phyloP scores from a whole-genome alignment of 495 filamentous ascomycete genomes.

The Daldinia decipiens region DNA sequence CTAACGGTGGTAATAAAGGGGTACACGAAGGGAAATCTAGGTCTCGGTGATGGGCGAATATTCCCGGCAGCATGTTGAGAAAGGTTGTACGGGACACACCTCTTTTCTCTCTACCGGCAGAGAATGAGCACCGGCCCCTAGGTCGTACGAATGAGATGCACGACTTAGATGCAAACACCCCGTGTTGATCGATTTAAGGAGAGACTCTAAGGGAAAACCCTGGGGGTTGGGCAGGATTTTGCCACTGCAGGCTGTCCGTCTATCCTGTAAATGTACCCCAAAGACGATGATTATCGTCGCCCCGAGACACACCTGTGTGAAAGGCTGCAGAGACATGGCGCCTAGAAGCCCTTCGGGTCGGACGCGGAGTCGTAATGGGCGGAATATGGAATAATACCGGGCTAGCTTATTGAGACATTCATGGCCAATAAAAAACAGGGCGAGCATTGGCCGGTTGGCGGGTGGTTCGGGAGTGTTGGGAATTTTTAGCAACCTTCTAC shows the following conservation, averaged over 20 bases:
- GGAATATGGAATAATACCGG: conserved; percentile 23
- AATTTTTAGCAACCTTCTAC: conserved; percentile 33
- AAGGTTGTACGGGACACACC: conserved; percentile 33
- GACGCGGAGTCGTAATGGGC: conserved; percentile 25
- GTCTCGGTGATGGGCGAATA: conserved; percentile 33
- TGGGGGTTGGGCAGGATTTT: conserved; percentile 36
- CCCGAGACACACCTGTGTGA: conserved; percentile 27
- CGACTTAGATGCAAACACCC: conserved; percentile 32
- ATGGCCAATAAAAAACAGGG: conserved; percentile 37
- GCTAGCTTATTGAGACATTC: conserved; percentile 7
- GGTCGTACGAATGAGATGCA: conserved; percentile 37
- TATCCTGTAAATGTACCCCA: conserved; percentile 21
- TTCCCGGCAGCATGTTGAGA: conserved; percentile 22
- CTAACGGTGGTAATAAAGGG: conserved; percentile 32
- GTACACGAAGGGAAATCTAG: conserved; percentile 14
- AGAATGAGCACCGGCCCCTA: conserved; percentile 31
- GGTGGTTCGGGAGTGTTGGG: conserved; percentile 37
- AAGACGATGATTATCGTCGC: conserved; percentile 25
- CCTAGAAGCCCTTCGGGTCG: conserved; percentile 25
- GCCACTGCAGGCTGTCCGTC: conserved; percentile 27
- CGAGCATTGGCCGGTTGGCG: conserved; percentile 18
- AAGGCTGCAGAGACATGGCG: conserved; percentile 23
- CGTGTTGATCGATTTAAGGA: conserved; percentile 21
- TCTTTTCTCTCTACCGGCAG: conserved; percentile 27
- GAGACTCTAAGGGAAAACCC: conserved; percentile 5